phyloP scores from a whole-genome alignment of 768 basidiomycete genomes.

The Suillus fuscotomentosus region DNA sequence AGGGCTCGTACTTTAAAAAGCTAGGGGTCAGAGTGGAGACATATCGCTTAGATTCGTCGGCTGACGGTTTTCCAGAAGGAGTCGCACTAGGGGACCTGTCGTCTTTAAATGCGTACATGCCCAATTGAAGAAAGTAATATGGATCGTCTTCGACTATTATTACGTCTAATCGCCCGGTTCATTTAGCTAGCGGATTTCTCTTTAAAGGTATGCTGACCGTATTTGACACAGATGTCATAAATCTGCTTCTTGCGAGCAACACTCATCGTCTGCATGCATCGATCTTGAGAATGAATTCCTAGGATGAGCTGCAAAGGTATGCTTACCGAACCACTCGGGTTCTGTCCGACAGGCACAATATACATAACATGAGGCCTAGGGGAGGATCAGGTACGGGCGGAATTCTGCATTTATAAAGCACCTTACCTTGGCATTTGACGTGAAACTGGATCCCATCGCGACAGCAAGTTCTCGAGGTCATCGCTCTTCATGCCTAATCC shows the following conservation, averaged over 20 bases:
- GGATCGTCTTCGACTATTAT: conserved; percentile 87
- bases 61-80: conserved; percentile 19
- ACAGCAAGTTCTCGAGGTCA: conserved; percentile 56
- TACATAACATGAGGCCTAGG: conserved; percentile 69
- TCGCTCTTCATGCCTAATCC: conserved; percentile 64
- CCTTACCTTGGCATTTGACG: conserved; percentile 55
- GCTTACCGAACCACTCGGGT: conserved; percentile 74
- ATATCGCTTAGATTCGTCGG: conserved; percentile 42
- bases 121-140: conserved; percentile 73
- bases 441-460: conserved; percentile 61
- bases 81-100: conserved; percentile 21
- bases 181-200: not conserved
- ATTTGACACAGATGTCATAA: conserved; percentile 81
- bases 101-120: conserved; percentile 47
- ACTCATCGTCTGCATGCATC: conserved; percentile 52
- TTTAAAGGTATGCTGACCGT: conserved; percentile 40
- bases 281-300: not conserved
- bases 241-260: conserved; percentile 68
- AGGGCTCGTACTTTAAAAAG: conserved; percentile 47
- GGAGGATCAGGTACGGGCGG: not conserved
- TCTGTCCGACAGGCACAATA: conserved; percentile 80
- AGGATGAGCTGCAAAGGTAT: not conserved
- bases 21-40: conserved; percentile 58
- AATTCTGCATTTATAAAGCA: not conserved
- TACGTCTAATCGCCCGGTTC: conserved; percentile 42